Base-by-base conservation (phyloP, 768 basidiomycete species). In the Russula griseocarnosa region DNA sequence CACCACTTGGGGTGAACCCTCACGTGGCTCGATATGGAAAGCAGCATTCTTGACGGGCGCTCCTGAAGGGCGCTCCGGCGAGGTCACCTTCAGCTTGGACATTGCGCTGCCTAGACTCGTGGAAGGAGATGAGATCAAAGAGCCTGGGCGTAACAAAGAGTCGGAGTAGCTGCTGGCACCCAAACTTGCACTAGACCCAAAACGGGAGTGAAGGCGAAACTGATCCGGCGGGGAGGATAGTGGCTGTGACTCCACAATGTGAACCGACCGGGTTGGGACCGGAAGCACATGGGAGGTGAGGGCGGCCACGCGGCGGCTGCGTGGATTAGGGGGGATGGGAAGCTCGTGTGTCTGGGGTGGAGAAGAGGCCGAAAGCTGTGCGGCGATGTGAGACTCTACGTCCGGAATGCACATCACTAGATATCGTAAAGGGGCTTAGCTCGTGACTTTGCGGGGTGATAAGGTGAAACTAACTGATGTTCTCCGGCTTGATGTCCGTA, bases 401-500 rank as follows among this genome's bases (percentile, higher is more conserved):
- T 92, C 86, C n/a, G 88, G 89, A 67, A 92, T 90, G 57, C 86
- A 84, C 66, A 92, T 88, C 75, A 92, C 89, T 92, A 76, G 61
- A 34, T 34, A 34, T 51, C 5, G 34, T 11, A 38, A 38, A 1
- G 40, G 11, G 11, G 22, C 28, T 28, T 56, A 34, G n/a, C 20
- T 28, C n/a, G 26, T 38, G 47, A 44, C 4, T 0, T 10, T 9
- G 16, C 10, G 26, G 36, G 24, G 46, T n/a, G 28, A 30, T 40
- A 46, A 51, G 56, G 56, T 26, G 69, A 69, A 14, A 80, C 92
- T 79, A 72, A 95, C 94, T 78, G 64, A 97, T 93, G 72, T 97
- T 97, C 80, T 97, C 94, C 60, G 94, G 94, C 75, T 97, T 95
- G 63, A 95, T 88, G 69, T 92, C 90, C 24, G 94, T 97, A 72